Conservation (phyloP, 208 protist species). For the Crithidia thermophila region DNA sequence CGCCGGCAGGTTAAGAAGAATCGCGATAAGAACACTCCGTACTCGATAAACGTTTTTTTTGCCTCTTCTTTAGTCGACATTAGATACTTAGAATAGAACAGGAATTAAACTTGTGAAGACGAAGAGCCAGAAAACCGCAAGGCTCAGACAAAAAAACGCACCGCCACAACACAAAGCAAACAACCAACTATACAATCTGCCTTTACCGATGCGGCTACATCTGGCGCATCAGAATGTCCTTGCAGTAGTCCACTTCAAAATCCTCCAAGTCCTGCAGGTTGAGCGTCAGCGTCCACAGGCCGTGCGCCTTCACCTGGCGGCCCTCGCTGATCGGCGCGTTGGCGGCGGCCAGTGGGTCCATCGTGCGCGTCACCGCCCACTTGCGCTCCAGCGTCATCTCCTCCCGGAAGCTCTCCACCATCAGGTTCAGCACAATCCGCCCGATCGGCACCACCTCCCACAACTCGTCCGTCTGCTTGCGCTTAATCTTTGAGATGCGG, state of each 20-base stretch:
- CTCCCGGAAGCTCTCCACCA: slow-evolving; percentile 79
- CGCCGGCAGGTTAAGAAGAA: too few species aligned
- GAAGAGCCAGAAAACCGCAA: too few species aligned
- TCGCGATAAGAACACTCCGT: too few species aligned
- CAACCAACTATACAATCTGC: not conserved
- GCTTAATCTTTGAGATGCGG: slow-evolving; percentile 77
- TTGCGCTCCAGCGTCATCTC: slow-evolving; percentile 87
- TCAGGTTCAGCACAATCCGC: slow-evolving; percentile 88
- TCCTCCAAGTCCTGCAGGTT: slow-evolving; percentile 92
- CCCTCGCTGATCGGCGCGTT: slow-evolving; percentile 90
- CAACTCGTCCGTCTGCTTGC: slow-evolving; percentile 76
- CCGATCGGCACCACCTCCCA: slow-evolving; percentile 91
- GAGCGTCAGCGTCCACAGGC: slow-evolving; percentile 89
- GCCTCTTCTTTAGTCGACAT: too few species aligned
- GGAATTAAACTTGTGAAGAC: too few species aligned
- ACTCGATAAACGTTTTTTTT: too few species aligned
- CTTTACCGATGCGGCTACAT: too few species aligned
- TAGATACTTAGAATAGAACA: too few species aligned
- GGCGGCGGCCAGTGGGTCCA: slow-evolving; percentile 79
- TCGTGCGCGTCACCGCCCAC: slow-evolving; percentile 82
- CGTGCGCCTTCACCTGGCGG: slow-evolving; percentile 72
- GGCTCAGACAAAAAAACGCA: too few species aligned
- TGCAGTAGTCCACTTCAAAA: slow-evolving; percentile 93
- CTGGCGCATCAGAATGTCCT: slow-evolving; percentile 81
- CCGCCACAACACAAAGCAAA: not conserved